Percentiles rank a stretch among this genome's conserved stretches.
Evolutionary conservation across 2,329 filamentous ascomycete species (phyloP).

Genomic region (Aschersonia sp.): DNA sequence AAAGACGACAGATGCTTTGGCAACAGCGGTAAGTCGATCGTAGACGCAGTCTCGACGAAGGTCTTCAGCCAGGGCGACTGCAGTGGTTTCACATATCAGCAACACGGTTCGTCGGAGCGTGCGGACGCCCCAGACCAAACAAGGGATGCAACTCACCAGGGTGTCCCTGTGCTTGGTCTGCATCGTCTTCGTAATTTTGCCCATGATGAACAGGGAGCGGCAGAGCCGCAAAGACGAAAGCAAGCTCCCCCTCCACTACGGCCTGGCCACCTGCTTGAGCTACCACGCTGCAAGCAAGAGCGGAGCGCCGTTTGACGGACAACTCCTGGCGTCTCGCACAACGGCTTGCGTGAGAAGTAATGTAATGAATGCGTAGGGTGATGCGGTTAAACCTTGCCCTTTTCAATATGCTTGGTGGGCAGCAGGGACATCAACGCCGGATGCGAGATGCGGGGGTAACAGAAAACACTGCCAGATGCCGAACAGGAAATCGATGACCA

Average conservation of each 20-base stretch:
- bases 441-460: background rate
- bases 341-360: background rate
- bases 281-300: constrained; percentile 21
- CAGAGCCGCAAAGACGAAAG: constrained; percentile 36
- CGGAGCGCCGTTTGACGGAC: constrained; percentile 18
- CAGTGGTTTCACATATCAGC: background rate
- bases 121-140: background rate
- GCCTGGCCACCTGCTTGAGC: constrained; percentile 21
- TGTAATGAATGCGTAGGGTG: background rate
- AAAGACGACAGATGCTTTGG: constrained; percentile 66
- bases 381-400: background rate
- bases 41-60: constrained; percentile 60
- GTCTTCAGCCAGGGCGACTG: constrained; percentile 79
- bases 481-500: no score
- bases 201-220: constrained; percentile 48
- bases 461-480: no score
- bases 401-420: background rate
- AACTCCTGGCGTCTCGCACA: constrained; percentile 10
- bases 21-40: constrained; percentile 58
- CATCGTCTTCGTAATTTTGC: constrained; percentile 53
- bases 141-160: constrained; percentile 30
- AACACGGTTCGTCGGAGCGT: no score
- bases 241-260: constrained; percentile 43
- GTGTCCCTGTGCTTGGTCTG: constrained; percentile 54
- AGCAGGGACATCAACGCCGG: background rate